phyloP scores from a whole-genome alignment of 345 rosid species.

The Rhodomyrtus tomentosa region DNA sequence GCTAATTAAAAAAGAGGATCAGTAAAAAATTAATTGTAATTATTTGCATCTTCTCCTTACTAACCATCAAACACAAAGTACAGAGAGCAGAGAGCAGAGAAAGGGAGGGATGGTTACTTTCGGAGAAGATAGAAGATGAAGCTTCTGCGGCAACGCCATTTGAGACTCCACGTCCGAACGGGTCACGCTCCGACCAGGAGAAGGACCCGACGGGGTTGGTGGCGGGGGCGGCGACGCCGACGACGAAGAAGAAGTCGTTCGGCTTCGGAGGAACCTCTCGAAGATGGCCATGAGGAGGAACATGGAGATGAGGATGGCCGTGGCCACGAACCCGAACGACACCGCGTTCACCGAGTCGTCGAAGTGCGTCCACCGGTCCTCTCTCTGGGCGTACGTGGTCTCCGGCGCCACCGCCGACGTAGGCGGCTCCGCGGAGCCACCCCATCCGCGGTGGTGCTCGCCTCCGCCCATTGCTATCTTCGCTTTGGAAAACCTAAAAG shows the following conservation, averaged over 20 bases:
- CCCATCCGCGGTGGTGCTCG: not conserved
- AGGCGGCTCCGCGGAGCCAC: not conserved
- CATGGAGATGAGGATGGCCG: constrained; percentile 73
- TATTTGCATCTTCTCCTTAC: not conserved
- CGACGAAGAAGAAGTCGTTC: not conserved
- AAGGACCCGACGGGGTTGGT: not conserved
- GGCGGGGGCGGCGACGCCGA: not conserved
- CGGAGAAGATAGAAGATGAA: not conserved
- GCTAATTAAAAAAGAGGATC: not conserved
- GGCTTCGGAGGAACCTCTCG: constrained; percentile 41
- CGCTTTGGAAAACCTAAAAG: not conserved
- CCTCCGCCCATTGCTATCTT: not conserved
- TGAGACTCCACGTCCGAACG: constrained; percentile 37
- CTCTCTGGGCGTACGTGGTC: constrained; percentile 13
- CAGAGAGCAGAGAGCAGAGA: not conserved
- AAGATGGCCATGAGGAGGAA: constrained; percentile 78
- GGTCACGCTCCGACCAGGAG: not conserved
- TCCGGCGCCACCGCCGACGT: constrained; percentile 1
- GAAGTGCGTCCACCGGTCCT: constrained; percentile 47
- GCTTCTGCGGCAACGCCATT: not conserved
- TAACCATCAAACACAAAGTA: not conserved
- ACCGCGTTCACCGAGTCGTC: constrained; percentile 81
- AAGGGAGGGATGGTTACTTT: not conserved
- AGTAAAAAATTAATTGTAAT: not conserved
- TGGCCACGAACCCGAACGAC: constrained; percentile 77